Percentiles rank a stretch among this genome's conserved stretches.
phyloP scores from a whole-genome alignment of 306 rosid species.

The Dryas alaskensis region DNA sequence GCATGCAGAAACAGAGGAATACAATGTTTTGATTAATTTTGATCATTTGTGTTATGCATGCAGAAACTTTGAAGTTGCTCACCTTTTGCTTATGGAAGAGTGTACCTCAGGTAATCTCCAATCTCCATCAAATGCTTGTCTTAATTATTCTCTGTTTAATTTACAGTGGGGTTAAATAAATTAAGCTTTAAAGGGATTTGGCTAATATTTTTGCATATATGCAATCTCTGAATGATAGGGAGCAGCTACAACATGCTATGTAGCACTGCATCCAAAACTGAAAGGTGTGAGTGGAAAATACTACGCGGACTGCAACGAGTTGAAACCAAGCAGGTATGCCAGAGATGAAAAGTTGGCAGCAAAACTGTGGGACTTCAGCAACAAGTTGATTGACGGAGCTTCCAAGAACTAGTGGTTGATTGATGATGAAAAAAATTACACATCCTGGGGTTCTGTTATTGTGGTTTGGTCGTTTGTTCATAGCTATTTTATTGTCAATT shows the following conservation, averaged over 20 bases:
- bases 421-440: not conserved
- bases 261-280: conserved; percentile 70
- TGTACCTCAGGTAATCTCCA: conserved; percentile 59
- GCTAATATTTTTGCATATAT: not conserved
- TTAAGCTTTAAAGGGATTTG: not conserved
- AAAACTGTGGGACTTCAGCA: conserved; percentile 86
- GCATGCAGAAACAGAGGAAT: not conserved
- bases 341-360: conserved; percentile 40
- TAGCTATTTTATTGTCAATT: no score
- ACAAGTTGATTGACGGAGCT: conserved; percentile 46
- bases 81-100: conserved; percentile 77
- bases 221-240: conserved; percentile 41
- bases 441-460: not conserved
- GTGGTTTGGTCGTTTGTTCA: no score
- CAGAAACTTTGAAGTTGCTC: conserved; percentile 58
- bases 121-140: not conserved
- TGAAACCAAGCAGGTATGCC: conserved; percentile 52
- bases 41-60: not conserved
- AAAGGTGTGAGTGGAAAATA: conserved; percentile 75
- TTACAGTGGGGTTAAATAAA: not conserved
- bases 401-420: conserved; percentile 14
- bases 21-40: not conserved
- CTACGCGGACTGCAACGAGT: conserved; percentile 71
- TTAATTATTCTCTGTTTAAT: no score
- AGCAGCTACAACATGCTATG: conserved; percentile 84